Percentiles rank a stretch among this genome's conserved stretches.
Conservation (phyloP, 176 grass and related monocot species). For the Puya raimondii region DNA sequence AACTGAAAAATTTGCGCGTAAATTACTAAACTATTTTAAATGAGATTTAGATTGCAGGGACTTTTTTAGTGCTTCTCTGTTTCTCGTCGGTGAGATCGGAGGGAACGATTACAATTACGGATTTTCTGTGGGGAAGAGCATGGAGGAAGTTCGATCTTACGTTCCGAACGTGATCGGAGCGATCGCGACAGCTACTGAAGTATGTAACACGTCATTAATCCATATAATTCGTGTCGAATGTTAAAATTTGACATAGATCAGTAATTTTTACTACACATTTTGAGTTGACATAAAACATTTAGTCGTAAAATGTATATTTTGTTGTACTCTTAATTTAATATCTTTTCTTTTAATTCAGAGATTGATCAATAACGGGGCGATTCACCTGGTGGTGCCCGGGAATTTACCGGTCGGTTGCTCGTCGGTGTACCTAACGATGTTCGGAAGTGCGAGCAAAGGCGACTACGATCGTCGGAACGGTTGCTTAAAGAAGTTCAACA, state of each 20-base stretch:
- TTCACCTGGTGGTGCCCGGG: conserved; percentile 75
- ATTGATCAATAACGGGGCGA: conserved; percentile 55
- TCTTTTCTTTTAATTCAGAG: conserved; percentile 21
- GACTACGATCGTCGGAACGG: conserved; percentile 50
- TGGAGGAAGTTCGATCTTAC: conserved; percentile 58
- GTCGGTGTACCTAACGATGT: conserved; percentile 64
- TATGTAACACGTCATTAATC: background rate
- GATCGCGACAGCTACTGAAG: conserved; percentile 50
- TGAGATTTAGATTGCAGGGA: conserved; percentile 51
- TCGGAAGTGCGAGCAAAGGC: conserved; percentile 30
- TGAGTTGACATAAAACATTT: too few relatives aligned
- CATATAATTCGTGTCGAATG: too few relatives aligned
- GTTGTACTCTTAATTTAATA: background rate
- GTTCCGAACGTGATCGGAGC: conserved; percentile 48
- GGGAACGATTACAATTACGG: conserved; percentile 87
- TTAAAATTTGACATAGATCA: too few relatives aligned
- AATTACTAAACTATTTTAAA: background rate
- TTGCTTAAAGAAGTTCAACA: conserved; percentile 65
- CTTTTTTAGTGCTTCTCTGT: conserved; percentile 59
- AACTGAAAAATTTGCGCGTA: background rate
- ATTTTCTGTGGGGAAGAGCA: conserved; percentile 62
- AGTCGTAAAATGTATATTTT: too few relatives aligned
- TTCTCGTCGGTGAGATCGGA: conserved; percentile 81
- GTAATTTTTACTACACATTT: too few relatives aligned
- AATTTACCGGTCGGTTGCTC: conserved; percentile 84